A percentile compares a stretch with the other conserved stretches of the same genome.
Conservation (phyloP, 768 basidiomycete genomes). For the Lactarius vividus region DNA sequence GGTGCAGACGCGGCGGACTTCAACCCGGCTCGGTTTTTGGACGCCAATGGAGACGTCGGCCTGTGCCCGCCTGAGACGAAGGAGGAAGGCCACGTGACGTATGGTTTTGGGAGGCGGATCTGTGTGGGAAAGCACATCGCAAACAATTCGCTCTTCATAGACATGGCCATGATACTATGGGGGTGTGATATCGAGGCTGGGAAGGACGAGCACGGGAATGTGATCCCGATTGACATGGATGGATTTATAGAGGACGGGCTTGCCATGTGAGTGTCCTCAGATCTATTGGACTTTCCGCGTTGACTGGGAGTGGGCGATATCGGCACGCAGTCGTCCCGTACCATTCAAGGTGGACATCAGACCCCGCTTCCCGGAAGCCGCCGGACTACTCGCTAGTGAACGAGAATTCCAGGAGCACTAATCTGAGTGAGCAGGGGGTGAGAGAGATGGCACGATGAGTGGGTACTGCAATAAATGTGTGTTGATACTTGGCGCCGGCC, state of each 20-base stretch:
- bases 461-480: too few relatives aligned
- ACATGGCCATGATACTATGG: constrained; percentile 33
- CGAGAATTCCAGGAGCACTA: constrained; percentile 26
- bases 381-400: constrained; percentile 1
- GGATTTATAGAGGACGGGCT: constrained; percentile 2
- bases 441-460: background rate
- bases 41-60: constrained; percentile 26
- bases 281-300: background rate
- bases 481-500: background rate
- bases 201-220: constrained; percentile 2
- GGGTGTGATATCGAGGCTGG: constrained; percentile 25
- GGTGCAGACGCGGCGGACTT: constrained; percentile 30
- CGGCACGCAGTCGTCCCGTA: constrained; percentile 6
- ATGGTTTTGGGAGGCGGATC: constrained; percentile 31
- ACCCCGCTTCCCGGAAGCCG: constrained; percentile 15
- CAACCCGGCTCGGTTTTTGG: constrained; percentile 30
- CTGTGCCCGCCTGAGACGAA: constrained; percentile 28
- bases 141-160: constrained; percentile 35
- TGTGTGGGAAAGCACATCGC: constrained; percentile 16
- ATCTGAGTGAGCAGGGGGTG: constrained; percentile 4
- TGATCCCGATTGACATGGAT: constrained; percentile 12
- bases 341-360: constrained; percentile 11
- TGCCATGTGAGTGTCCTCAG: background rate
- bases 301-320: background rate
- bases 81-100: constrained; percentile 32